Evolutionary conservation across 2,329 filamentous ascomycete species (phyloP), one percentile per base, ranked within the genome.

Genomic region (Didymella exigua): DNA sequence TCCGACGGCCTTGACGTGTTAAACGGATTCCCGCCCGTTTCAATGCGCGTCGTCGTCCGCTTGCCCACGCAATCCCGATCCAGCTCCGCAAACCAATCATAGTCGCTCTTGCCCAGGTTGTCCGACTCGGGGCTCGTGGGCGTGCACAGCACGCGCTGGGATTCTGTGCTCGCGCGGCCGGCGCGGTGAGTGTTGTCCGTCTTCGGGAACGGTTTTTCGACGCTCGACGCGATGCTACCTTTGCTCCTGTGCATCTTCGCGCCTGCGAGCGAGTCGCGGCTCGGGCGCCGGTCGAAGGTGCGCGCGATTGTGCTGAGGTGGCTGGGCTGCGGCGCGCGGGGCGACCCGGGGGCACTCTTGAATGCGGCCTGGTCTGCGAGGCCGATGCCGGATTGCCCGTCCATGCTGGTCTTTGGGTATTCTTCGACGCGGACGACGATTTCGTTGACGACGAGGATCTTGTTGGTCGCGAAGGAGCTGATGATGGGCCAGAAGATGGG

Each of bases 401-500:
- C 53, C 31, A 65, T 56, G 49, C 61, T 68, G 5, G 50, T 49
- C 33, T 63, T 59, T 1, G 58, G 48, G 5, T 52, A 55, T n/a
- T 59, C 43, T 37, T 72, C 67, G 18, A 71, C 67, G 38, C 63
- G 72, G 43, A 76, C 63, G 38, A 71, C 67, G 57, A 76, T 68
- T 50, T 76, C 73, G 44, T 74, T 75, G 56, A 75, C 69, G 54
- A 75, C 72, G 34, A 74, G 70, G 56, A 75, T 76, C 29, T 70
- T 72, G 60, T 72, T 72, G 30, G 59, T 43, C 5, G 71, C 62
- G 14, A 75, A 43, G 14, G 61, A 66, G 16, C 56, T 58, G 46
- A 76, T 69, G 30, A 68, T 56, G 11, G 74, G 74, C 73, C 73
- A 76, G 67, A 75, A 76, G 37, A 74, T 72, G 19, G 74, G 74